Conservation (phyloP, 73 alveolate genomes). For the Paramecium tetraurelia region DNA sequence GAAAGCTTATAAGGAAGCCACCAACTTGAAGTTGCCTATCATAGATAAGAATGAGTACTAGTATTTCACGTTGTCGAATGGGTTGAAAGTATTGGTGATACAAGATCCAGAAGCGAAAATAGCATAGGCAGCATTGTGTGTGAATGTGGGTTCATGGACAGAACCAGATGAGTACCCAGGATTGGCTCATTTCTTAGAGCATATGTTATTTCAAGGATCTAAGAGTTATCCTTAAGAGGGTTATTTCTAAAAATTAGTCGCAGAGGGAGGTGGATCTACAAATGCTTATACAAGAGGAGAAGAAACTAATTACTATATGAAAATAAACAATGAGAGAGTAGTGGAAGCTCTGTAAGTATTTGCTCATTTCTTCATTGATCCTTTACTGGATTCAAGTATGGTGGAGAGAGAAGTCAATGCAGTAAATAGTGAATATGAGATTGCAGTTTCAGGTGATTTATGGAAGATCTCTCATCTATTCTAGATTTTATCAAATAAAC, state of each 20-base stretch:
- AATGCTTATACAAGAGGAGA: constrained; percentile 57
- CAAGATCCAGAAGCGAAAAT: constrained; percentile 66
- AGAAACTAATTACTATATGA: constrained; percentile 54
- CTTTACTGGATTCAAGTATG: constrained; percentile 26
- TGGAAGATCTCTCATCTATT: background rate
- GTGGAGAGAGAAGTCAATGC: constrained; percentile 59
- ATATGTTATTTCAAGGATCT: constrained; percentile 68
- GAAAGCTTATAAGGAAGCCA: background rate
- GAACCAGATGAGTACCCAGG: constrained; percentile 75
- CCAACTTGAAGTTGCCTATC: background rate
- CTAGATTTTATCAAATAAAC: background rate
- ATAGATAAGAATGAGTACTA: constrained; percentile 31
- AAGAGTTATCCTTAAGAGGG: constrained; percentile 58
- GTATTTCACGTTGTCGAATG: background rate
- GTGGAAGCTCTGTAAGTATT: constrained; percentile 41
- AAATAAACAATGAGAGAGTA: constrained; percentile 45
- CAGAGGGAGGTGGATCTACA: constrained; percentile 55
- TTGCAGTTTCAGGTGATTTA: constrained; percentile 43
- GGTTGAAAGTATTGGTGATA: constrained; percentile 51
- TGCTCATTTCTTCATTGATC: constrained; percentile 58
- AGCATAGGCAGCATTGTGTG: constrained; percentile 74
- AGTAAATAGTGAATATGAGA: constrained; percentile 40
- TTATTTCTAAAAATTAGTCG: constrained; percentile 19
- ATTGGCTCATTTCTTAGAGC: constrained; percentile 71
- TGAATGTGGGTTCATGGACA: constrained; percentile 70